phyloP scores from a whole-genome alignment of 1,139 yeast species.

The Candida sp. region DNA sequence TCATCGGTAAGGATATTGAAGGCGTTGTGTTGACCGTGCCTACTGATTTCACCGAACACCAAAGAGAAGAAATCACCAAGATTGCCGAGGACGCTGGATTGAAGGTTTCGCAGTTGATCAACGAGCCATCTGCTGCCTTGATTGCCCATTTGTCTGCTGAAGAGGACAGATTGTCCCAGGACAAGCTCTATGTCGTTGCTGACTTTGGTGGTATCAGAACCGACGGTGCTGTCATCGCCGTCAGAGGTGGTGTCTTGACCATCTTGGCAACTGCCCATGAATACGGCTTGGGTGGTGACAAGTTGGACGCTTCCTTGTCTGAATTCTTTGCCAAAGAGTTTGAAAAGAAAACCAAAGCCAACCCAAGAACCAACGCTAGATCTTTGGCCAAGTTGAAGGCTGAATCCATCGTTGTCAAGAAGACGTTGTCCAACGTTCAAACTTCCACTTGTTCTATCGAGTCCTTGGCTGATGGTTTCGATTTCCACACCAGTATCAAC shows the following conservation, averaged over 20 bases:
- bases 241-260: conserved; percentile 94
- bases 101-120: conserved; percentile 83
- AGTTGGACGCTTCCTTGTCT: conserved; percentile 78
- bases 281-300: conserved; percentile 84
- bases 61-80: conserved; percentile 64
- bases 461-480: conserved; percentile 92
- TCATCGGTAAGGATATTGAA: conserved; percentile 79
- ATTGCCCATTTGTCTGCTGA: conserved; percentile 70
- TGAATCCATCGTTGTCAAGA: conserved; percentile 86
- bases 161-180: conserved; percentile 62
- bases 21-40: conserved; percentile 93
- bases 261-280: conserved; percentile 88
- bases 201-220: conserved; percentile 98
- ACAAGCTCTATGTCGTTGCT: conserved; percentile 88
- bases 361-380: conserved; percentile 83
- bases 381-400: conserved; percentile 88
- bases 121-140: conserved; percentile 94
- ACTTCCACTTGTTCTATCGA: conserved; percentile 94
- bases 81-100: conserved; percentile 77
- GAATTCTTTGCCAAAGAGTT: conserved; percentile 93
- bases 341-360: conserved; percentile 81
- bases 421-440: conserved; percentile 90
- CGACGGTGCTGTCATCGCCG: conserved; percentile 93
- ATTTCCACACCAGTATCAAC: conserved; percentile 91
- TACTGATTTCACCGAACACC: conserved; percentile 79